Evolutionary conservation across 148 eudicot species (phyloP), one percentile per base, ranked within the genome.

Genomic region (Camellia sinensis): DNA sequence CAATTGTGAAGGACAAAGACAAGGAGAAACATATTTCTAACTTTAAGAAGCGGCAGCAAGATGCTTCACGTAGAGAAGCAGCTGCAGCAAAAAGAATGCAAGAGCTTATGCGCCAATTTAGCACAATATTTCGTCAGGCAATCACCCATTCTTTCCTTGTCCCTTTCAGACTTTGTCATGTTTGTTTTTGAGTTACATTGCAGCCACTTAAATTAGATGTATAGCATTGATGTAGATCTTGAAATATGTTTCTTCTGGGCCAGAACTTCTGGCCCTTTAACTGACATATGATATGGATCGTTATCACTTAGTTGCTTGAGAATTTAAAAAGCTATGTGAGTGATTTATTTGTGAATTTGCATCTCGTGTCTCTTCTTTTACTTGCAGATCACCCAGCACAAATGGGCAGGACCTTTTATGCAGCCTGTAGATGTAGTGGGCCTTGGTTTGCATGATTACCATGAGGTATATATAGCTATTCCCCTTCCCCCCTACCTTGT

Each of bases 11-110:
- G 87, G 91, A 91, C 78, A 92, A 89, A 82, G 92, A 91, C 6
- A 92, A 87, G 81, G 92, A 87, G 44, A 94, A 79, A 75, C 80
- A 84, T 48, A 29, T 80, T 60, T 69, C 83, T 44, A 79, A 80
- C 80, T 80, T 74, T 8, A 91, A 82, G 76, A 91, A 85, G 82
- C 87, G 87, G 59, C 91, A 88, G 76, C 88, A 84, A 76, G 91
- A 89, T 86, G 84, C 88, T 41, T 76, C 87, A 70, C 79, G 74
- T 73, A 87, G 74, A 78, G 91, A 91, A 83, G 83, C 90, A 72
- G 86, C 86, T 80, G 94, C 92, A 21, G 78, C 90, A 74, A 90
- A 88, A 89, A 87, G 97, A 86, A 95, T 91, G 97, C 97, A 93
- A 80, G 94, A 91, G 69, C 89, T 95, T 52, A 90, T 91, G 82